Percentiles rank a stretch among this genome's conserved stretches.
phyloP scores from a whole-genome alignment of 352 stramenopile species.

The Peronosclerospora sorghi region DNA sequence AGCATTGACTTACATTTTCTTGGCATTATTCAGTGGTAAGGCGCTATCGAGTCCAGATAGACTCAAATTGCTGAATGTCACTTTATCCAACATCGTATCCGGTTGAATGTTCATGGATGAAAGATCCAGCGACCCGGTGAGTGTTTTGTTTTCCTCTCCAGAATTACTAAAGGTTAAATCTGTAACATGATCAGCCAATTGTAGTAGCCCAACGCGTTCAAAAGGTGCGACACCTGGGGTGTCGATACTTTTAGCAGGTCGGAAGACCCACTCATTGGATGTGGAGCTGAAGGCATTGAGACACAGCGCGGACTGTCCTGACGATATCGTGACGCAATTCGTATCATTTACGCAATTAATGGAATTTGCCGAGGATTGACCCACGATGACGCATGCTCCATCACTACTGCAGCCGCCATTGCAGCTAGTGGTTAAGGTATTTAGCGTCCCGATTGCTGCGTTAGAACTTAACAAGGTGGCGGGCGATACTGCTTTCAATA shows the following conservation, averaged over 20 bases:
- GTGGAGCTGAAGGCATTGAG: conserved; percentile 39
- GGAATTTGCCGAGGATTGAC: conserved; percentile 35
- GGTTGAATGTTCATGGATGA: conserved; percentile 63
- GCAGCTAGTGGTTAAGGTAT: conserved; percentile 69
- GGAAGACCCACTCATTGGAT: conserved; percentile 38
- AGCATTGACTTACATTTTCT: conserved; percentile 31
- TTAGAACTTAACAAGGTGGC: conserved; percentile 8
- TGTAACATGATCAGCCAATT: conserved; percentile 37
- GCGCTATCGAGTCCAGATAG: conserved; percentile 39
- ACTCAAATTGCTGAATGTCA: conserved; percentile 37
- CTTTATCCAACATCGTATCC: conserved; percentile 25
- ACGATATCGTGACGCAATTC: conserved; percentile 56
- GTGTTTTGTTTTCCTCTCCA: conserved; percentile 17
- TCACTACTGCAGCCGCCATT: conserved; percentile 52
- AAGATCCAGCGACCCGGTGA: conserved; percentile 35
- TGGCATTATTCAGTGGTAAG: conserved; percentile 37
- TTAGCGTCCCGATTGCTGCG: conserved; percentile 24
- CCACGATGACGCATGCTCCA: conserved; percentile 54
- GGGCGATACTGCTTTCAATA: conserved; percentile 1
- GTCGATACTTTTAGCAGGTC: conserved; percentile 37
- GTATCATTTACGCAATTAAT: conserved; percentile 74
- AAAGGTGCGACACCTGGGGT: conserved; percentile 43
- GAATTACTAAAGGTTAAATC: conserved; percentile 43
- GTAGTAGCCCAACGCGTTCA: conserved; percentile 57
- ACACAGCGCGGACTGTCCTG: conserved; percentile 49